These are phyloP conservation scores for Pholiota conissans DNA, from an alignment of 768 basidiomycete genomes.

Conservation along the genomic window DNA sequence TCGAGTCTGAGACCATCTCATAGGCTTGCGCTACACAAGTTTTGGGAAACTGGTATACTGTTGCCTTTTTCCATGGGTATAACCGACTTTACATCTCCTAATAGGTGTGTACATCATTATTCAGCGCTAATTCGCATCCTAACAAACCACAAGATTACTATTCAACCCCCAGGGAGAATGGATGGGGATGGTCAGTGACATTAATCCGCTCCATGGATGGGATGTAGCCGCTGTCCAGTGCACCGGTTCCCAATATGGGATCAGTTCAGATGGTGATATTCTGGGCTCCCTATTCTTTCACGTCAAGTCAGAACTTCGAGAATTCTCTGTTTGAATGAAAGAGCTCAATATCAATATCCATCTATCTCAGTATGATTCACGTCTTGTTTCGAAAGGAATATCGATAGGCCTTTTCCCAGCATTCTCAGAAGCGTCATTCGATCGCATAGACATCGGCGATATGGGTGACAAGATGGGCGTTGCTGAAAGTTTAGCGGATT, in stretches of 20 bases:
- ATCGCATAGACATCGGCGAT: constrained; percentile 38
- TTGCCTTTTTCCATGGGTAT: constrained; percentile 36
- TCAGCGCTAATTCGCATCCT: neutral
- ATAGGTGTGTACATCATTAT: constrained; percentile 28
- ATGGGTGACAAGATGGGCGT: constrained; percentile 34
- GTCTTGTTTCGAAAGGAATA: constrained; percentile 40
- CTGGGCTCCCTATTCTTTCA: constrained; percentile 46
- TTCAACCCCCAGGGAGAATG: constrained; percentile 46
- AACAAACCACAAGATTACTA: constrained; percentile 31
- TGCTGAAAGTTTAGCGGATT: constrained; percentile 31
- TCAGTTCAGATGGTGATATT: constrained; percentile 35
- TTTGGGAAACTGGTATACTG: constrained; percentile 39
- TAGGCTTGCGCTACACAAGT: constrained; percentile 33
- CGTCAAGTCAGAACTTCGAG: constrained; percentile 37
- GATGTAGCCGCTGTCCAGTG: constrained; percentile 40
- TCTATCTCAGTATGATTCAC: constrained; percentile 42
- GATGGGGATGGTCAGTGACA: constrained; percentile 37
- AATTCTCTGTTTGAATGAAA: constrained; percentile 36
- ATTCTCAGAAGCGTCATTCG: constrained; percentile 36
- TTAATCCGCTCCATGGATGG: constrained; percentile 52
- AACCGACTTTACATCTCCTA: constrained; percentile 34
- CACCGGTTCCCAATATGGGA: constrained; percentile 33
- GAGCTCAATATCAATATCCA: constrained; percentile 36
- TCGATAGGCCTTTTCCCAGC: constrained; percentile 35
- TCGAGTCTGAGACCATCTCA: constrained; percentile 40